Conservation (phyloP, 1,139 yeast genomes). For the Scheffersomyces cryptocercus region DNA sequence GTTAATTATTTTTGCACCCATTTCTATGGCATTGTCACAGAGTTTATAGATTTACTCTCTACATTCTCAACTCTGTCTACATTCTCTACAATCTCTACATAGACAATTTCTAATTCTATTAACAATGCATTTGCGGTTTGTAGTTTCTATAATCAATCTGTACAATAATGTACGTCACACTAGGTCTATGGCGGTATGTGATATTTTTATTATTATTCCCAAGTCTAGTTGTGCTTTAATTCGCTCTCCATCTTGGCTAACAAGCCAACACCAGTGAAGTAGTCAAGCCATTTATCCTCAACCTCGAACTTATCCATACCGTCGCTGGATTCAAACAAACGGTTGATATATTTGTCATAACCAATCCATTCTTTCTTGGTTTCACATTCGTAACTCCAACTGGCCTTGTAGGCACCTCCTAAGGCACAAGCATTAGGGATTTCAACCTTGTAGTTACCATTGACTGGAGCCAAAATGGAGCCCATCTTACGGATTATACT, state of each 20-base stretch:
- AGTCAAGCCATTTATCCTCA: slow-evolving; percentile 47
- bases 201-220: too few species aligned
- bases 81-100: too few species aligned
- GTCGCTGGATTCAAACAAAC: slow-evolving; percentile 41
- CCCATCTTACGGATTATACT: slow-evolving; percentile 72
- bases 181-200: too few species aligned
- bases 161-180: too few species aligned
- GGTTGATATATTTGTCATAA: slow-evolving; percentile 42
- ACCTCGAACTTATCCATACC: slow-evolving; percentile 48
- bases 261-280: slow-evolving; percentile 52
- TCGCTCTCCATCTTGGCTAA: slow-evolving; percentile 48
- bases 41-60: too few species aligned
- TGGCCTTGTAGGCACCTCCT: slow-evolving; percentile 91
- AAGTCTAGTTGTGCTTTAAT: slow-evolving; percentile 20
- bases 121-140: too few species aligned
- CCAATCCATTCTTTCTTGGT: slow-evolving; percentile 36
- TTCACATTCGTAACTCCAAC: slow-evolving; percentile 60
- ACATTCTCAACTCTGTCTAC: too few species aligned
- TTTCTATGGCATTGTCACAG: too few species aligned
- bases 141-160: too few species aligned
- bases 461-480: slow-evolving; percentile 60
- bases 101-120: too few species aligned
- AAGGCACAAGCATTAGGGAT: slow-evolving; percentile 90
- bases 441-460: slow-evolving; percentile 72
- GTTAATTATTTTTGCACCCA: too few species aligned